Evolutionary conservation across 2,329 filamentous ascomycete genomes (phyloP).

Genomic region (Phyllosticta citribraziliensis): DNA sequence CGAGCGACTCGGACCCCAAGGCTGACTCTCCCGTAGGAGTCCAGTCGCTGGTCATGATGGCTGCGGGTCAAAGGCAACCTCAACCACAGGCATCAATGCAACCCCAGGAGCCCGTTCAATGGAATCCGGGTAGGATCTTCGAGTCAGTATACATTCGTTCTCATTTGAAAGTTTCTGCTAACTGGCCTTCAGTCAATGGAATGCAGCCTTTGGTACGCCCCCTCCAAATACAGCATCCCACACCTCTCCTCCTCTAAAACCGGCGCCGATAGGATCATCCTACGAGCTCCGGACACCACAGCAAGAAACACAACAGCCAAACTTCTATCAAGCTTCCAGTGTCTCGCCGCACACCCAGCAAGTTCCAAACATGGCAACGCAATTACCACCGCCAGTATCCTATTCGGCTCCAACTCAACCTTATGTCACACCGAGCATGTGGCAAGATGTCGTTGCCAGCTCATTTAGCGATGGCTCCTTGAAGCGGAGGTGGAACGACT

Average conservation of each 20-base stretch:
- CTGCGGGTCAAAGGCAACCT: constrained; percentile 43
- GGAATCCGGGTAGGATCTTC: constrained; percentile 84
- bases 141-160: constrained; percentile 53
- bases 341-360: constrained; percentile 25
- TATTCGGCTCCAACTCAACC: constrained; percentile 21
- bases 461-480: constrained; percentile 29
- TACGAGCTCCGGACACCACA: constrained; percentile 28
- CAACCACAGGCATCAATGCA: constrained; percentile 39
- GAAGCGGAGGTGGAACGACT: constrained; percentile 36
- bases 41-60: constrained; percentile 64
- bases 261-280: constrained; percentile 27
- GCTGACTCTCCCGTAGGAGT: constrained; percentile 59
- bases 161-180: constrained; percentile 12
- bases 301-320: constrained; percentile 23
- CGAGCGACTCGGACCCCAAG: constrained; percentile 62
- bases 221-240: constrained; percentile 33
- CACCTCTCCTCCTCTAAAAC: constrained; percentile 35
- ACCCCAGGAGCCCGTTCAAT: constrained; percentile 55
- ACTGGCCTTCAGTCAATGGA: constrained; percentile 65
- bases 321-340: constrained; percentile 24
- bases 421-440: constrained; percentile 41
- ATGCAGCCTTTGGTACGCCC: constrained; percentile 79
- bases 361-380: constrained; percentile 20
- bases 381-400: constrained; percentile 25
- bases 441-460: constrained; percentile 39